Base-by-base conservation (phyloP, 208 protist genomes). In the Trypanosoma congolense region DNA sequence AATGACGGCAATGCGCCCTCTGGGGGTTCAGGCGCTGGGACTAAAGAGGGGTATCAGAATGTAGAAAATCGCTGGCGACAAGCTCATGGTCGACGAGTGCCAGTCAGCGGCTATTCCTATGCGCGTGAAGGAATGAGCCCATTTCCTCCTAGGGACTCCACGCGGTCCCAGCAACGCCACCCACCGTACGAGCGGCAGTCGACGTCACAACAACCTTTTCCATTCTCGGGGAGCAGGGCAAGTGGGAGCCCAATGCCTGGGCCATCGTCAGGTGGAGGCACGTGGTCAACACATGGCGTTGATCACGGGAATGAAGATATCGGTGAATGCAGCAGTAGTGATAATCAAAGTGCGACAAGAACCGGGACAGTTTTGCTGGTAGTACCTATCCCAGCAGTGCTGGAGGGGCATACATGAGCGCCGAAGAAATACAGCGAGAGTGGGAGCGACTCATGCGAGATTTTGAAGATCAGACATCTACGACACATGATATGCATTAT, bases 41-140 rank as follows among this genome's bases (percentile, higher is more conserved):
- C 31, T 8, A 43, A 29, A 29, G 43, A 40, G 40, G 48, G 57
- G 48, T 59, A 30, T 36, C 30, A 44, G 50, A 48, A 42, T 5
- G 67, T 69, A 3, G 68, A 89, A 25, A 55, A 65, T 55, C 73
- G 65, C 2, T 85, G 77, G 74, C 65, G 71, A 4, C 67, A 69
- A 21, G 81, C 81, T 4, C 81, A 89, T 52, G 77, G 81, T 22
- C 38, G 48, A 2, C 77, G 77, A 2, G 81, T 89, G 44, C 81
- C 81, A 4, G 57, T 89, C 10, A 89, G 81, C 43, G 81, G 71
- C 10, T 89, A 89, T 71, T 70, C 54, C 14, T 26, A 43, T 22
- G 18, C n/a, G 33, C 35, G 43, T 10, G 44, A 21, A 21, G 36
- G 40, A 36, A 41, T 3, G 5, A 30, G 12, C 18, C 19, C 43